These are phyloP conservation scores for Aspergillus amoenus DNA, from an alignment of 2,329 filamentous ascomycete species.

Conservation along the genomic window DNA sequence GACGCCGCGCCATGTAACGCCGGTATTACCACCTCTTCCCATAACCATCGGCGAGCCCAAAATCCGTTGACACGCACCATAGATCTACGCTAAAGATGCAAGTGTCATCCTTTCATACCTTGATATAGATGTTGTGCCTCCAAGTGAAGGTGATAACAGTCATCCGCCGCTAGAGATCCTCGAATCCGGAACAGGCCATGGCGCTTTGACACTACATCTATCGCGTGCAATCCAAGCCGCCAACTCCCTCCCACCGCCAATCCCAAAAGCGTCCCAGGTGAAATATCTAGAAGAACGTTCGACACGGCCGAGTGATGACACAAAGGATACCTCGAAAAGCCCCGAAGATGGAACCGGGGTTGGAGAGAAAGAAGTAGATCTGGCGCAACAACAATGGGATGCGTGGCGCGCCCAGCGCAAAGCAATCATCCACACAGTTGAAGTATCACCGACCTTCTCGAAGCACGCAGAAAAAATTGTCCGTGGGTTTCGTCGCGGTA, in stretches of 20 bases:
- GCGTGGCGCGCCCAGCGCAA: slow-evolving; percentile 54
- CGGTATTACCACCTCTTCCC: slow-evolving; percentile 47
- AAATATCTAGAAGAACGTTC: slow-evolving; percentile 28
- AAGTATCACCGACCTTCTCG: slow-evolving; percentile 63
- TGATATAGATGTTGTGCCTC: slow-evolving; percentile 64
- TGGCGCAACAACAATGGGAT: slow-evolving; percentile 41
- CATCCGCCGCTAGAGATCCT: slow-evolving; percentile 67
- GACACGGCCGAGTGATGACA: slow-evolving; percentile 22
- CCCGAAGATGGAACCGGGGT: slow-evolving; percentile 4
- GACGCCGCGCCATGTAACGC: slow-evolving; percentile 70
- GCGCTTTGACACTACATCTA: slow-evolving; percentile 72
- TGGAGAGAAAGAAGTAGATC: background rate
- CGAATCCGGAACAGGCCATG: slow-evolving; percentile 84
- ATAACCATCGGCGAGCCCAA: background rate
- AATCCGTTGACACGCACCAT: slow-evolving; percentile 18
- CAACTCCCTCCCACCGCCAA: slow-evolving; percentile 56
- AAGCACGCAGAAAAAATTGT: slow-evolving; percentile 65
- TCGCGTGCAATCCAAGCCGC: slow-evolving; percentile 73
- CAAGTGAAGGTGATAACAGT: slow-evolving; percentile 27
- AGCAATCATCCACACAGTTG: slow-evolving; percentile 74
- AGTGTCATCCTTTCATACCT: slow-evolving; percentile 73
- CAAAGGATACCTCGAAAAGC: slow-evolving; percentile 10
- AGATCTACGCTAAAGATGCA: slow-evolving; percentile 75
- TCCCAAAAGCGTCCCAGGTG: slow-evolving; percentile 38
- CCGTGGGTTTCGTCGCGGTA: slow-evolving; percentile 64